Evolutionary conservation across 306 rosid species (phyloP), one percentile per base, ranked within the genome.

Genomic region (Prunus mongolica): DNA sequence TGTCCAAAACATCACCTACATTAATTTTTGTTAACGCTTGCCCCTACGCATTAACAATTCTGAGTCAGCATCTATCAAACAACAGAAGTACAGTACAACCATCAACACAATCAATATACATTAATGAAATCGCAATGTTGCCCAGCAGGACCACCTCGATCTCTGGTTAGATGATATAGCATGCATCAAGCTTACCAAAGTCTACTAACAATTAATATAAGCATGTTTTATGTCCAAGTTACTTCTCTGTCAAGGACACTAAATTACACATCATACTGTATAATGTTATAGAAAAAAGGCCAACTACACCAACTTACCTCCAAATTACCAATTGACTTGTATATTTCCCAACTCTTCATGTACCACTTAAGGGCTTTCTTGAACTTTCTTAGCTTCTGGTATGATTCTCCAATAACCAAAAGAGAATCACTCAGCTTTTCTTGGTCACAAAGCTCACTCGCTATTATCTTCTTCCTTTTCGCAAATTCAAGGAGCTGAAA

Each of bases 1-100:
- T 87, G 84, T 95, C 97, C 83, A 88, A 88, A 83, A 92, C 88
- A 78, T 86, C 82, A 54, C 97, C 98, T 38, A 92, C 88, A 69
- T 89, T 84, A 58, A 83, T 85, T 83, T 92, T 88, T 72, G 87
- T 84, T 9, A 88, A 69, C 69, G 97, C 97, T 84, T 92, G 96
- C 46, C 97, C 97, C 97, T 95, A 79, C 68, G 81, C 66, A 82
- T 62, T 38, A 46, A 12, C 72, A 72, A 68, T 19, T 73, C 80
- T 67, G 79, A 52, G 73, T 79, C 76, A 75, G 81, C 79, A 83
- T 76, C 45, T 78, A 74, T 73, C 62, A 61, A 71, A 66, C 65
- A 74, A 63, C 71, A 30, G 25, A 56, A 54, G 38, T 45, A 76
- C 47, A 25, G 67, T 41, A 58, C 34, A 79, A 11, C 45, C 67